Conservation (phyloP, 495 filamentous ascomycete species). For the Penicillium lividum region DNA sequence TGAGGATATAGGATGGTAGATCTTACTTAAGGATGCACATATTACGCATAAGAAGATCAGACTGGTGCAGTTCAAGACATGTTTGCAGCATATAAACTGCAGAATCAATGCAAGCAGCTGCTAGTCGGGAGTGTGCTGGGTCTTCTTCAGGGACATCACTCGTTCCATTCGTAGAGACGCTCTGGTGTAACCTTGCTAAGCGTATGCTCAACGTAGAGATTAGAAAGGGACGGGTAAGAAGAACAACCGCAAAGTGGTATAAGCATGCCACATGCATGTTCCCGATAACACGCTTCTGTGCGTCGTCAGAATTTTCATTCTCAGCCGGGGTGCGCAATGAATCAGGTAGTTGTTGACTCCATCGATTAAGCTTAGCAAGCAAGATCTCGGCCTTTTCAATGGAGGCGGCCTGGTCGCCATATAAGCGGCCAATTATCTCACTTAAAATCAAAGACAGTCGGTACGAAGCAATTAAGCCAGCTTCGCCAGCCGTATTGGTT, state of each 20-base stretch:
- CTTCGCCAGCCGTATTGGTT: conserved; percentile 9
- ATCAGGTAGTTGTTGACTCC: conserved; percentile 36
- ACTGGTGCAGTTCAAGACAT: conserved; percentile 37
- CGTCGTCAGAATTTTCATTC: conserved; percentile 20
- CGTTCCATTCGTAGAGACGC: conserved; percentile 11
- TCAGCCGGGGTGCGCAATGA: conserved; percentile 24
- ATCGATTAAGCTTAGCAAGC: conserved; percentile 35
- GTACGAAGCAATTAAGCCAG: conserved; percentile 37
- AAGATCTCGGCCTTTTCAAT: conserved; percentile 36
- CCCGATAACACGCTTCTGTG: conserved; percentile 35
- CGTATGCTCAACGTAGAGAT: conserved; percentile 39
- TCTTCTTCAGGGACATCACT: conserved; percentile 27
- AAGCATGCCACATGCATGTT: conserved; percentile 44
- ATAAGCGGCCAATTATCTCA: conserved; percentile 36
- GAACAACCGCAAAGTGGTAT: conserved; percentile 46
- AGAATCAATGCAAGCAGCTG: conserved; percentile 41
- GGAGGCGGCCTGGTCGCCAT: conserved; percentile 35
- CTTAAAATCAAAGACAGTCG: conserved; percentile 37
- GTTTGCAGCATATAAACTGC: conserved; percentile 46
- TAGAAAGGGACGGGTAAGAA: conserved; percentile 44
- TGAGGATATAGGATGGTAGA: neutral
- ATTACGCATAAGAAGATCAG: conserved; percentile 34
- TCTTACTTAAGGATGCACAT: conserved; percentile 42
- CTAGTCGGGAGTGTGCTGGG: conserved; percentile 35
- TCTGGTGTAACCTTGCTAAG: conserved; percentile 35